A percentile compares a stretch with the other conserved stretches of the same genome.
phyloP scores from a whole-genome alignment of 202 grass and related monocot genomes.

The Cymbopogon flexuosus region DNA sequence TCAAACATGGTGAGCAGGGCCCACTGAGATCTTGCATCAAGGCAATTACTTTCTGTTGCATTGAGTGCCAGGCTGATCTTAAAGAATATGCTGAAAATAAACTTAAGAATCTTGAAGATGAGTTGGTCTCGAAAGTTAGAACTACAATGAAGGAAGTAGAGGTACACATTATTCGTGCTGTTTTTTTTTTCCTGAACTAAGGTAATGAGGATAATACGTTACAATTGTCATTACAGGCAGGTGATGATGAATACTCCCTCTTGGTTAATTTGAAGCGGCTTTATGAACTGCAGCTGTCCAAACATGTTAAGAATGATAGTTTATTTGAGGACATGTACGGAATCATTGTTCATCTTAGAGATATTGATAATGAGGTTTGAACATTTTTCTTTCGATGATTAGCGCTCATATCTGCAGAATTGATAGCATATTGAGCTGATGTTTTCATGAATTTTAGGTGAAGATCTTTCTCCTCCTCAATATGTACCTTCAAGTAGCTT shows the following conservation, averaged over 20 bases:
- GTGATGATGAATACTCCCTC: slow-evolving; percentile 98
- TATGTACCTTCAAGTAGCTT: slow-evolving; percentile 91
- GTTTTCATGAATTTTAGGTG: slow-evolving; percentile 49
- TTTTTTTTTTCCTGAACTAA: not conserved
- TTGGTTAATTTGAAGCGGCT: slow-evolving; percentile 95
- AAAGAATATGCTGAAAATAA: slow-evolving; percentile 81
- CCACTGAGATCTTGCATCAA: slow-evolving; percentile 88
- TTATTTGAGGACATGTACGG: slow-evolving; percentile 81
- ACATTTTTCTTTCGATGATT: not conserved
- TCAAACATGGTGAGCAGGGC: slow-evolving; percentile 95
- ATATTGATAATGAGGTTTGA: slow-evolving; percentile 90
- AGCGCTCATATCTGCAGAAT: not conserved
- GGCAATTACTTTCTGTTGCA: slow-evolving; percentile 77
- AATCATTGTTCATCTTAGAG: slow-evolving; percentile 72
- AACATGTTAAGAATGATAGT: slow-evolving; percentile 57
- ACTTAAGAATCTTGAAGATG: slow-evolving; percentile 82
- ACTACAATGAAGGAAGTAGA: slow-evolving; percentile 87
- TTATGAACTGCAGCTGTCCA: slow-evolving; percentile 88
- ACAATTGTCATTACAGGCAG: slow-evolving; percentile 55
- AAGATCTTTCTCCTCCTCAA: slow-evolving; percentile 94
- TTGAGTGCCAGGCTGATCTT: slow-evolving; percentile 75
- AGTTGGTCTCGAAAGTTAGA: slow-evolving; percentile 79
- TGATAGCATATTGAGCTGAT: slow-evolving; percentile 6
- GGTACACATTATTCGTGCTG: slow-evolving; percentile 38
- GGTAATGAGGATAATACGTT: slow-evolving; percentile 20